These are phyloP conservation scores for Gossypioides kirkii DNA, from an alignment of 345 rosid genomes.

Conservation along the genomic window DNA sequence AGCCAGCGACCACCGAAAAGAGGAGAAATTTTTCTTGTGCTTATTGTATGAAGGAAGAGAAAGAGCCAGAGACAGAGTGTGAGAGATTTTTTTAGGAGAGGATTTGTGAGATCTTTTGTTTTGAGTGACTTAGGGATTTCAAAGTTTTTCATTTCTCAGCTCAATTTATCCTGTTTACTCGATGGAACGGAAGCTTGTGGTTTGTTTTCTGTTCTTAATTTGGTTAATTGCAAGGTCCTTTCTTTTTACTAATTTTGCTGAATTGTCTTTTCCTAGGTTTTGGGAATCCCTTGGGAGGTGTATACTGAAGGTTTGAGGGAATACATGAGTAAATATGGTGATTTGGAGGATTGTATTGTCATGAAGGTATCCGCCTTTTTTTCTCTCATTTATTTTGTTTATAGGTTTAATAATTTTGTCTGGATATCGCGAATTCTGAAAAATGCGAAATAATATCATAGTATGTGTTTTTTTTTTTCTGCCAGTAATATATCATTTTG, in stretches of 20 bases:
- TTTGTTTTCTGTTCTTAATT: slow-evolving; percentile 23
- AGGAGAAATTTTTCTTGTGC: slow-evolving; percentile 24
- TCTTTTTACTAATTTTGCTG: neutral
- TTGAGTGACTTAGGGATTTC: slow-evolving; percentile 49
- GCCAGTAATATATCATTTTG: too few relatives aligned
- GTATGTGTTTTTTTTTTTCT: too few relatives aligned
- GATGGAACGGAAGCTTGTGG: slow-evolving; percentile 89
- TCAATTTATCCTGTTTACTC: slow-evolving; percentile 5
- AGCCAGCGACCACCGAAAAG: neutral
- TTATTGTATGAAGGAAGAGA: slow-evolving; percentile 65
- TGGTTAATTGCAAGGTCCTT: neutral
- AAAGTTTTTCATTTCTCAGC: too few relatives aligned
- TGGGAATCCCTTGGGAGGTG: slow-evolving; percentile 98
- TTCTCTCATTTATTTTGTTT: too few relatives aligned
- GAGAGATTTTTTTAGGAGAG: slow-evolving; percentile 57
- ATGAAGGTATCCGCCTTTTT: too few relatives aligned
- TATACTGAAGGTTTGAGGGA: slow-evolving; percentile 87
- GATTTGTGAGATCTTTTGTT: slow-evolving; percentile 17
- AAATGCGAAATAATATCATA: too few relatives aligned
- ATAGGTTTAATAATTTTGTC: too few relatives aligned
- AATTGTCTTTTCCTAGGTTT: too few relatives aligned
- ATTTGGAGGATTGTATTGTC: too few relatives aligned
- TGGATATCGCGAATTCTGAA: too few relatives aligned
- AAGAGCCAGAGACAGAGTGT: slow-evolving; percentile 40
- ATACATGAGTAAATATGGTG: slow-evolving; percentile 87